Conservation (phyloP, 371 early-diverging fungal genomes). For the Mucor saturninus region DNA sequence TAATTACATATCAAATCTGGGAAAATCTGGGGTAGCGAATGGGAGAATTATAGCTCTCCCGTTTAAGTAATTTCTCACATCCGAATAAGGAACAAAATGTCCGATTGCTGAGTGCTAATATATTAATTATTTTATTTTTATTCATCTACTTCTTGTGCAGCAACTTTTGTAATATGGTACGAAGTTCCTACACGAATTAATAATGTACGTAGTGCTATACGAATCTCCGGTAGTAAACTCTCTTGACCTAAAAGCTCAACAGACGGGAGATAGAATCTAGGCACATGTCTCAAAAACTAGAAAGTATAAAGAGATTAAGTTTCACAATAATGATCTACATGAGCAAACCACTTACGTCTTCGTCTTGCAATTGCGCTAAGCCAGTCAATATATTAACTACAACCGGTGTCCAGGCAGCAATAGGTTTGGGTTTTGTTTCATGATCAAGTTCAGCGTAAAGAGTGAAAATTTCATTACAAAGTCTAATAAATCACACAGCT, state of each 20-base stretch:
- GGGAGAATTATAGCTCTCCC: neutral
- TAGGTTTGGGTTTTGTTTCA: slow-evolving; percentile 57
- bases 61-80: slow-evolving; percentile 16
- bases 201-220: slow-evolving; percentile 48
- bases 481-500: slow-evolving; percentile 20
- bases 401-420: slow-evolving; percentile 63
- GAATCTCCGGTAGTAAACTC: slow-evolving; percentile 49
- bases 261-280: slow-evolving; percentile 52
- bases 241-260: slow-evolving; percentile 56
- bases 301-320: neutral
- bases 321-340: slow-evolving; percentile 19
- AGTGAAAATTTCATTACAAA: slow-evolving; percentile 54
- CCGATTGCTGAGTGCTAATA: neutral
- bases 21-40: neutral
- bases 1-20: neutral
- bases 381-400: slow-evolving; percentile 55
- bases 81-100: slow-evolving; percentile 2
- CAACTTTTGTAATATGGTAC: slow-evolving; percentile 46
- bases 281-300: slow-evolving; percentile 46
- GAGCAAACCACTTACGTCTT: slow-evolving; percentile 39
- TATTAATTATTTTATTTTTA: neutral
- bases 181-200: slow-evolving; percentile 53
- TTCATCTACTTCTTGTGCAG: slow-evolving; percentile 4
- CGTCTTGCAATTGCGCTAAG: slow-evolving; percentile 52
- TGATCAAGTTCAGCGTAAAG: slow-evolving; percentile 56